phyloP scores from a whole-genome alignment of 2,329 filamentous ascomycete species.

The Clonostachys rosea region DNA sequence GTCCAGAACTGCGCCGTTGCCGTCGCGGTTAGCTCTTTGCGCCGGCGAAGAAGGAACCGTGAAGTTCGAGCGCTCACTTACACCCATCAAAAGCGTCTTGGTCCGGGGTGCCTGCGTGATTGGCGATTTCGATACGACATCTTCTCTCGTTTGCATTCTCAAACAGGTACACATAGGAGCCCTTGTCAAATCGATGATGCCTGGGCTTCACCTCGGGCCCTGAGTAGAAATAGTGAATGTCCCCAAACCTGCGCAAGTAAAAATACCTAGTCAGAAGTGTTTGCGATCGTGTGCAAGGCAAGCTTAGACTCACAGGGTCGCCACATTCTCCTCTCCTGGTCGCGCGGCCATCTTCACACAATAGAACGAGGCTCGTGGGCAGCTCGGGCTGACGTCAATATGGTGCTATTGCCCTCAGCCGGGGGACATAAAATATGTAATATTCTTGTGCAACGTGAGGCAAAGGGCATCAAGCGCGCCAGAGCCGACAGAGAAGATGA shows the following conservation, averaged over 20 bases:
- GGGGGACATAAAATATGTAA: no score
- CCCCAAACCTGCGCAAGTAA: conserved; percentile 57
- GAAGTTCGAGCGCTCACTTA: conserved; percentile 33
- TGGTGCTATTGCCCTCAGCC: no score
- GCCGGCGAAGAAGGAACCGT: neutral
- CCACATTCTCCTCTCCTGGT: conserved; percentile 45
- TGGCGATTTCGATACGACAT: conserved; percentile 72
- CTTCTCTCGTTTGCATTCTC: conserved; percentile 64
- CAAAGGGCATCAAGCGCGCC: no score
- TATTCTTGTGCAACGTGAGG: no score
- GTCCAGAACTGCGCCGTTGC: conserved; percentile 53
- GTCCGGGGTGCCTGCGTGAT: conserved; percentile 67
- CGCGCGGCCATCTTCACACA: conserved; percentile 34
- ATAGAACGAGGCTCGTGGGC: no score
- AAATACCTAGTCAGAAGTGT: neutral
- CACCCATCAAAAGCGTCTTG: conserved; percentile 77
- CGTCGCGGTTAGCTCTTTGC: conserved; percentile 5
- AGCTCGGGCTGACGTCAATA: no score
- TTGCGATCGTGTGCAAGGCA: neutral
- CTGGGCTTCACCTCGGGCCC: conserved; percentile 61
- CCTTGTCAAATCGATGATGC: conserved; percentile 78
- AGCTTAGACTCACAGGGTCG: conserved; percentile 37
- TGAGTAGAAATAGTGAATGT: conserved; percentile 75
- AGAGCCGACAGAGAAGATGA: neutral
- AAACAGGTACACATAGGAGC: conserved; percentile 77